Percentiles rank a stretch among this genome's conserved stretches.
phyloP scores from a whole-genome alignment of 305 asterid species.

The Solanum hybrid region DNA sequence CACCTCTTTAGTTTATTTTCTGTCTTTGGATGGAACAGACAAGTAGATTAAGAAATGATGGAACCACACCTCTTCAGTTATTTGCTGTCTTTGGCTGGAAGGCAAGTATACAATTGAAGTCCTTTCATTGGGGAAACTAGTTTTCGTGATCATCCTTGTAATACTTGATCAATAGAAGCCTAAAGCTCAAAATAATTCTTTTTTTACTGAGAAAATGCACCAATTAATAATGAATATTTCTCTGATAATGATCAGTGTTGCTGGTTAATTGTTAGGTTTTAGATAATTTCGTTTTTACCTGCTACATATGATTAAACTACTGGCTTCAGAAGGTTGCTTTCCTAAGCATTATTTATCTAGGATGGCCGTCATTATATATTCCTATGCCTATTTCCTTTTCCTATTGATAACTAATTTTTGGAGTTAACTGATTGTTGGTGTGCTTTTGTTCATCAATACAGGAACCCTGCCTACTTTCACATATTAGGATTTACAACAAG shows the following conservation, averaged over 20 bases:
- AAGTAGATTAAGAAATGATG: not conserved
- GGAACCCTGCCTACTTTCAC: conserved; percentile 93
- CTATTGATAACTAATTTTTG: not conserved
- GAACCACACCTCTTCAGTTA: not conserved
- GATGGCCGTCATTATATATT: not conserved
- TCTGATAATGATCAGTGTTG: not conserved
- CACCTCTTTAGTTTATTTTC: not conserved
- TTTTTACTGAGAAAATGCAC: not conserved
- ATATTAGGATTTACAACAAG: conserved; percentile 76
- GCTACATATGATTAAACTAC: not conserved
- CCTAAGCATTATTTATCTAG: not conserved
- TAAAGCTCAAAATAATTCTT: not conserved
- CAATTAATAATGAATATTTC: not conserved
- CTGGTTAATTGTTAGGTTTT: not conserved
- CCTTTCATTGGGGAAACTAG: not conserved
- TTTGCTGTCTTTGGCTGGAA: not conserved
- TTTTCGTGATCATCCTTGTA: not conserved
- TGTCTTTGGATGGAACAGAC: not conserved
- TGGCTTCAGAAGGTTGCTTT: not conserved
- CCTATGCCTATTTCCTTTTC: not conserved
- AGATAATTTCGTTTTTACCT: not conserved
- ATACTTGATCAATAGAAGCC: not conserved
- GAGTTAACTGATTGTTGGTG: conserved; percentile 8
- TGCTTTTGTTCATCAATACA: conserved; percentile 18
- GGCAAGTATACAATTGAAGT: not conserved